phyloP scores from a whole-genome alignment of 495 filamentous ascomycete genomes.

The Pyronema omphalodes region DNA sequence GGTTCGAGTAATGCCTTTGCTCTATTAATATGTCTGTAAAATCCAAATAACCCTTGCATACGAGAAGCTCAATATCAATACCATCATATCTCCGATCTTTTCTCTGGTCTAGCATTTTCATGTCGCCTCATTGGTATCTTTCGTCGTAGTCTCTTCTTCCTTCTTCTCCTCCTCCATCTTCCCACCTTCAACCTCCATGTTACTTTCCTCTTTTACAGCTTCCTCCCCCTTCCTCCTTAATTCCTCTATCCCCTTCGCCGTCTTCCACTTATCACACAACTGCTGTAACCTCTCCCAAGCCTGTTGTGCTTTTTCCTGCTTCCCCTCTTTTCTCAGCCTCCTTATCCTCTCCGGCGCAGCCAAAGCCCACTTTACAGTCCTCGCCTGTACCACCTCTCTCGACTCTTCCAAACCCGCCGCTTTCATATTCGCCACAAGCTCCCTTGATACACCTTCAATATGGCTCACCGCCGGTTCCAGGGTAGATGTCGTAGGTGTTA shows the following conservation, averaged over 20 bases:
- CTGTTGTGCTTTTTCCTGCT: slow-evolving; percentile 40
- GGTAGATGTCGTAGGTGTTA: slow-evolving; percentile 50
- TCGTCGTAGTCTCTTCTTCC: too few species aligned
- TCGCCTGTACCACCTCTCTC: slow-evolving; percentile 32
- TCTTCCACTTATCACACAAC: slow-evolving; percentile 28
- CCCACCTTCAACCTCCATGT: not conserved
- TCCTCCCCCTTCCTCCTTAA: not conserved
- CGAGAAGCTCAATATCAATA: too few species aligned
- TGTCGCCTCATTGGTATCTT: too few species aligned
- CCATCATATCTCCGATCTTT: too few species aligned
- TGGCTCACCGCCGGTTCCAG: slow-evolving; percentile 59
- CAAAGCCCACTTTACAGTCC: slow-evolving; percentile 40
- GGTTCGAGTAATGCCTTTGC: too few species aligned
- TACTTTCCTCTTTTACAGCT: not conserved
- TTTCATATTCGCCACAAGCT: slow-evolving; percentile 47
- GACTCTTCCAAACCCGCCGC: slow-evolving; percentile 49
- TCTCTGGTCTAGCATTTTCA: too few species aligned
- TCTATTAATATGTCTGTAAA: too few species aligned
- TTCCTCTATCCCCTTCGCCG: not conserved
- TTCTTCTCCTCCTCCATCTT: too few species aligned
- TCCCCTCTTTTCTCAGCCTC: slow-evolving; percentile 35
- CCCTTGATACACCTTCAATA: slow-evolving; percentile 59
- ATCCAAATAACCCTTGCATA: too few species aligned
- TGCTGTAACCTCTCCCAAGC: slow-evolving; percentile 40
- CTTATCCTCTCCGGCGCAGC: slow-evolving; percentile 32